Evolutionary conservation across 2,329 filamentous ascomycete species (phyloP), one percentile per base, ranked within the genome.

Genomic region (Apiospora koreana): DNA sequence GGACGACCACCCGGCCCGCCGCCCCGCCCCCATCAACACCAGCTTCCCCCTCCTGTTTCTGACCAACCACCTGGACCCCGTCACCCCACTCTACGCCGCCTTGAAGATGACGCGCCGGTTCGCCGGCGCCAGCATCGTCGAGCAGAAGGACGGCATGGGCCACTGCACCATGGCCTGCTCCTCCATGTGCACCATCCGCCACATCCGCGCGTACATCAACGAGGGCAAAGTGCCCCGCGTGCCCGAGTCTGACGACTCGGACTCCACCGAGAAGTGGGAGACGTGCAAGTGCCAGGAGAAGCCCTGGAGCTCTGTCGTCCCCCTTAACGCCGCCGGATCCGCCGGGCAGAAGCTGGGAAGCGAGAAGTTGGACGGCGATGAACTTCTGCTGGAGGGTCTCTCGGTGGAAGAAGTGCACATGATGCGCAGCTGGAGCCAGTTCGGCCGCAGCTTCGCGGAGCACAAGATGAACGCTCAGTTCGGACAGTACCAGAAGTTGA

Each of bases 51-150:
- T 91, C 42, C 81, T 91, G 8, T 87, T 89, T 75, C 79, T 90
- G 16, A 86, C 85, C 45, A 90, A 87, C 74, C 86, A 84, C 0
- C 81, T 86, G 18, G 89, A 91, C 70, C 88, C 88, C 0, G 88
- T 91, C 23, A 91, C 89, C 0, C 88, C 88, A 3, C 77, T 90
- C 6, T 73, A 75, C 58, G 83, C 83, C 54, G 86, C 84, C 1
- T 79, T 84, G 28, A 78, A 78, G 25, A 82, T 82, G 81, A 77
- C 81, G 35, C 77, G 75, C 38, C 78, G 79, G 71, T 83, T 83
- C 70, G 73, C 77, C 8, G 75, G 76, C 58, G 77, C 81, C 5
- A 80, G 81, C 42, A 74, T 84, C 43, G 71, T 84, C 3, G 81
- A 82, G 76, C 80, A 82, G 70, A 70, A 74, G 21, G 73, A 77